Percentiles rank a stretch among this genome's conserved stretches.
Evolutionary conservation across 306 rosid species (phyloP).

Genomic region (Abrus precatorius): DNA sequence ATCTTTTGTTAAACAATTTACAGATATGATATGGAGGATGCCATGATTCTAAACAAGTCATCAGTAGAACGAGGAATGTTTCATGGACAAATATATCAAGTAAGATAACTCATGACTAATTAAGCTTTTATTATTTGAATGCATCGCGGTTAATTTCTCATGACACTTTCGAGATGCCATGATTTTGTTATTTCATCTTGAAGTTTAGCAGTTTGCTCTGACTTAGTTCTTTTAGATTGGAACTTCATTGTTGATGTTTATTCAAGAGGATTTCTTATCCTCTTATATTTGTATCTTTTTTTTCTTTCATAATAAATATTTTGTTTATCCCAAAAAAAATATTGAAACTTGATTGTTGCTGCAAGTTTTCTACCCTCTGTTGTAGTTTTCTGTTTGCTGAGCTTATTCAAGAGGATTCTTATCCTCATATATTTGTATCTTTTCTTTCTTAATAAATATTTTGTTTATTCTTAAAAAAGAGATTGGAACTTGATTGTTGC

Average conservation of each 20-base stretch:
- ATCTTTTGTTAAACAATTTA: conserved; percentile 41
- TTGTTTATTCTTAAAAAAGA: neutral
- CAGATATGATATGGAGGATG: conserved; percentile 99
- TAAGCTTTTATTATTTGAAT: conserved; percentile 37
- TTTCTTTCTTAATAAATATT: neutral
- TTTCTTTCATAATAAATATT: neutral
- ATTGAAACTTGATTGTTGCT: neutral
- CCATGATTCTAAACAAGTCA: conserved; percentile 96
- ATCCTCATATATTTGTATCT: neutral
- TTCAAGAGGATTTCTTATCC: neutral
- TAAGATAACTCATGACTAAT: conserved; percentile 47
- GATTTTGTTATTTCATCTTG: conserved; percentile 26
- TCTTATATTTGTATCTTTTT: neutral
- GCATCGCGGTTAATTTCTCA: neutral
- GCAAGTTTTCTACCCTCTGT: neutral
- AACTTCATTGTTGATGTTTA: neutral
- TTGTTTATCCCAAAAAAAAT: neutral
- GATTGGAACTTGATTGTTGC: neutral
- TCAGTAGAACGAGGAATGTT: conserved; percentile 98
- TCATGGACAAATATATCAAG: conserved; percentile 96
- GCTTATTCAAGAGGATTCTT: neutral
- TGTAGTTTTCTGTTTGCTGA: neutral
- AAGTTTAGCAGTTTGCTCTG: conserved; percentile 28
- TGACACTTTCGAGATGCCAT: neutral
- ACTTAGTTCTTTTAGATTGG: conserved; percentile 1